Evolutionary conservation across 2,329 filamentous ascomycete genomes (phyloP).

Genomic region (Xylaria sp.): DNA sequence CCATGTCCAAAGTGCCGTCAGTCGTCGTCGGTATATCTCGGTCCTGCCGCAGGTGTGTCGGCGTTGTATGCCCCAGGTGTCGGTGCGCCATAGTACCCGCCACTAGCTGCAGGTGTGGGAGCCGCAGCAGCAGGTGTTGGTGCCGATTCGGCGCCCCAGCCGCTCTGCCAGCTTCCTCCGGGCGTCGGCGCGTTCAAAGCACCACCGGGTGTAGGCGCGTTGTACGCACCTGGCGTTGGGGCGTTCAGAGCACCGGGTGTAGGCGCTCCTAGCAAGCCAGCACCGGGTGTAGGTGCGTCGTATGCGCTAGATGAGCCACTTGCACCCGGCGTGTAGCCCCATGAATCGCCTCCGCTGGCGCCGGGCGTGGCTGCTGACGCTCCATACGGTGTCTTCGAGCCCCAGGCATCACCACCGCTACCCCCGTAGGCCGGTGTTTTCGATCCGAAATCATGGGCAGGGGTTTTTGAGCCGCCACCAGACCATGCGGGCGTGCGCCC

Average conservation of each 20-base stretch:
- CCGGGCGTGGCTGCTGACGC: constrained; percentile 63
- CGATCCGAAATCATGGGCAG: constrained; percentile 72
- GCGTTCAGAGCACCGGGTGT: constrained; percentile 69
- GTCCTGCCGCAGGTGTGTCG: constrained; percentile 41
- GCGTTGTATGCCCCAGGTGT: constrained; percentile 42
- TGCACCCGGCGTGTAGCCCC: constrained; percentile 63
- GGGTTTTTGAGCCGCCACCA: constrained; percentile 71
- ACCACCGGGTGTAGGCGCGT: constrained; percentile 68
- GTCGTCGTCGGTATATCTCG: constrained; percentile 42
- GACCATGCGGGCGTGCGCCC: constrained; percentile 79
- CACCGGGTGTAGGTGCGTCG: constrained; percentile 73
- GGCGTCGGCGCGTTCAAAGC: constrained; percentile 71
- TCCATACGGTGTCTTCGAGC: constrained; percentile 80
- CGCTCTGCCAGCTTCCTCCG: constrained; percentile 65
- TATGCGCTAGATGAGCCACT: constrained; percentile 58
- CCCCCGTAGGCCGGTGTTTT: constrained; percentile 68
- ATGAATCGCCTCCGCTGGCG: constrained; percentile 62
- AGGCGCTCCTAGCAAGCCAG: constrained; percentile 59
- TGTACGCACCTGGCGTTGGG: constrained; percentile 72
- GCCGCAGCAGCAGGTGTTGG: constrained; percentile 70
- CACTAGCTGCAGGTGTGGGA: constrained; percentile 71
- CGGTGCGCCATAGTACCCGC: constrained; percentile 54
- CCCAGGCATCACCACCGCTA: constrained; percentile 63
- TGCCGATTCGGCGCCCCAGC: constrained; percentile 66
- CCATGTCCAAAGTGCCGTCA: constrained; percentile 13